Evolutionary conservation across 2,329 filamentous ascomycete genomes (phyloP).

Genomic region (Gyromitra esculenta): DNA sequence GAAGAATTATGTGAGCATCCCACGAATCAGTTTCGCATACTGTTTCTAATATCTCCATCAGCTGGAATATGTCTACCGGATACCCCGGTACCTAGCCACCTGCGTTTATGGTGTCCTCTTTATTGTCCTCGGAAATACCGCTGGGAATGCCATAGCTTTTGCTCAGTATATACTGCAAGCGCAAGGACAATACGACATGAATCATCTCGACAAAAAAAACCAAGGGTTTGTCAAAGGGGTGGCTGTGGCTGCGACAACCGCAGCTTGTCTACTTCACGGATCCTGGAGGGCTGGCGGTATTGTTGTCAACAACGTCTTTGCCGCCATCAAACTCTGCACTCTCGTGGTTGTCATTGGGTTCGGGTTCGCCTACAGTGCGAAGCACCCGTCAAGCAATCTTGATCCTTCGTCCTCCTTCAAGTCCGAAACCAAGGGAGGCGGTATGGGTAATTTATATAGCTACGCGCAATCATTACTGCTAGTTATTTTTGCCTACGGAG

Average conservation of each 20-base stretch:
- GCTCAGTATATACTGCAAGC: slow-evolving; percentile 61
- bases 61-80: slow-evolving; percentile 64
- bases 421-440: slow-evolving; percentile 22
- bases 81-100: slow-evolving; percentile 61
- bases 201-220: slow-evolving; percentile 25
- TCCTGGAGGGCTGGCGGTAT: slow-evolving; percentile 66
- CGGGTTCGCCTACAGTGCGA: slow-evolving; percentile 59
- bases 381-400: slow-evolving; percentile 50
- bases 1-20: slow-evolving; percentile 62
- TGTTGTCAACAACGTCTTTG: slow-evolving; percentile 65
- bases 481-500: slow-evolving; percentile 62
- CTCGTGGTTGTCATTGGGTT: slow-evolving; percentile 63
- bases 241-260: slow-evolving; percentile 63
- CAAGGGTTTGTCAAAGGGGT: slow-evolving; percentile 63
- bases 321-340: slow-evolving; percentile 64
- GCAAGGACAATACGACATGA: slow-evolving; percentile 8
- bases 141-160: slow-evolving; percentile 65
- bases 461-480: slow-evolving; percentile 63
- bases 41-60: slow-evolving; percentile 44
- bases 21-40: not conserved
- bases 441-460: slow-evolving; percentile 46
- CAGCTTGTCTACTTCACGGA: slow-evolving; percentile 65
- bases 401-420: slow-evolving; percentile 52
- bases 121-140: slow-evolving; percentile 64
- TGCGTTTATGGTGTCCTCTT: slow-evolving; percentile 64